Base-by-base conservation (phyloP, 371 early-diverging fungal species). In the Conidiobolus incongruus region DNA sequence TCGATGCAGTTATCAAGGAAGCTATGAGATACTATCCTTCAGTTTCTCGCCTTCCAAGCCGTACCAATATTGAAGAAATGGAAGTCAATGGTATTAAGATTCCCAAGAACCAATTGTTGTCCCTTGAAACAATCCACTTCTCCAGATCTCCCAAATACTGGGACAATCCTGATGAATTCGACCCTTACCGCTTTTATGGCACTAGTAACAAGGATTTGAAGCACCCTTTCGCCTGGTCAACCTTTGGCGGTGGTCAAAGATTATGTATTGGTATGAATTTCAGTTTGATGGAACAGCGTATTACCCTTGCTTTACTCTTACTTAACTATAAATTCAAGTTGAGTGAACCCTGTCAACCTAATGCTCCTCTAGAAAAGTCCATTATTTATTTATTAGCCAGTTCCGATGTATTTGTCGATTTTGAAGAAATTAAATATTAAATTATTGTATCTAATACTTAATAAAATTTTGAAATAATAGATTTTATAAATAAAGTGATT, bases 211-310 rank as follows among this genome's bases (percentile, higher is more conserved):
- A 26, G 26, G 26, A 58, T 16, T 69, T 68, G 2, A 40, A 40
- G 26, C 28, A 42, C 23, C 32, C 42, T 2, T 12, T 23, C 15
- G 32, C 17, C 5, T 44, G 37, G 36, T 10, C 15, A 2, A 36
- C 45, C 10, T 44, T 44, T 16, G 37, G 45, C 35, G 35, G 28
- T 24, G 65, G 65, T 1, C 42, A 39, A 2, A 42, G 58, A 23
- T 37, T 43, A 13, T 72, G 75, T 35, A 54, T 70, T 33, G 75
- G 69, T 23, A 59, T 63, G 56, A 61, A 68, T 33, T 72, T 74
- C 42, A 61, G 67, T 2, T 49, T 72, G 40, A 47, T 61, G 7
- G 65, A 67, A 24, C 70, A 68, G 51, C 58, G 66, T n/a, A 51
- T 69, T 6, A 21, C 66, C 1, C 50, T 69, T n/a, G 45, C 63